Evolutionary conservation across 2,329 filamentous ascomycete species (phyloP).

Genomic region (Calycina herbarum): DNA sequence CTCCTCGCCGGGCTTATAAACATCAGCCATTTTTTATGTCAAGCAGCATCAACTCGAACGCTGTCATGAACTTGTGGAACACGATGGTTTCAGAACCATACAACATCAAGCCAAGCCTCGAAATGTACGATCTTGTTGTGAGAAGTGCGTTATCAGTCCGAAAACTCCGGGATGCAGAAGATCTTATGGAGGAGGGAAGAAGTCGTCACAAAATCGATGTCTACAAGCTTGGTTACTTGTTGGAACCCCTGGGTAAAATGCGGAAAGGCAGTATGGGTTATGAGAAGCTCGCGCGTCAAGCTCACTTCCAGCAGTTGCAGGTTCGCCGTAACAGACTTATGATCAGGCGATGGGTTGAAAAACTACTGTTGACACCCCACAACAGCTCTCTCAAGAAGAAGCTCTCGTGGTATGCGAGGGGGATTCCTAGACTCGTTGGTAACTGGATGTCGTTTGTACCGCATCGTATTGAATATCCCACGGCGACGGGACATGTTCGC

Average conservation of each 20-base stretch:
- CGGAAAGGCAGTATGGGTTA: background rate
- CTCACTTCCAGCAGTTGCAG: background rate
- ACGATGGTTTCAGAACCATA: conserved; percentile 36
- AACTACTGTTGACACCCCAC: background rate
- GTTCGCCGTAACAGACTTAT: background rate
- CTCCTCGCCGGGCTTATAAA: background rate
- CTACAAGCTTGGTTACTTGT: background rate
- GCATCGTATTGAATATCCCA: background rate
- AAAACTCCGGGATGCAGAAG: background rate
- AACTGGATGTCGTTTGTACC: background rate
- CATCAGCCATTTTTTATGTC: conserved; percentile 5
- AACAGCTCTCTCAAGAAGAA: background rate
- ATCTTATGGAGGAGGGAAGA: background rate
- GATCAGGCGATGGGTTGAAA: background rate
- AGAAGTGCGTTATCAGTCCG: background rate
- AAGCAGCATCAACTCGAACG: conserved; percentile 22
- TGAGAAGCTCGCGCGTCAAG: background rate
- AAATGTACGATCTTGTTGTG: conserved; percentile 29
- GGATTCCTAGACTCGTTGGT: background rate
- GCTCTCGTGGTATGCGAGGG: background rate
- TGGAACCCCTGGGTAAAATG: background rate
- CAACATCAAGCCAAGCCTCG: conserved; percentile 31
- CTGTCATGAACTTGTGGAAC: conserved; percentile 31
- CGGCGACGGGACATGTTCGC: background rate
- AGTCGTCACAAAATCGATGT: background rate